A percentile compares a stretch with the other conserved stretches of the same genome.
phyloP scores from a whole-genome alignment of 2,329 filamentous ascomycete genomes.

The Didymella pomorum region DNA sequence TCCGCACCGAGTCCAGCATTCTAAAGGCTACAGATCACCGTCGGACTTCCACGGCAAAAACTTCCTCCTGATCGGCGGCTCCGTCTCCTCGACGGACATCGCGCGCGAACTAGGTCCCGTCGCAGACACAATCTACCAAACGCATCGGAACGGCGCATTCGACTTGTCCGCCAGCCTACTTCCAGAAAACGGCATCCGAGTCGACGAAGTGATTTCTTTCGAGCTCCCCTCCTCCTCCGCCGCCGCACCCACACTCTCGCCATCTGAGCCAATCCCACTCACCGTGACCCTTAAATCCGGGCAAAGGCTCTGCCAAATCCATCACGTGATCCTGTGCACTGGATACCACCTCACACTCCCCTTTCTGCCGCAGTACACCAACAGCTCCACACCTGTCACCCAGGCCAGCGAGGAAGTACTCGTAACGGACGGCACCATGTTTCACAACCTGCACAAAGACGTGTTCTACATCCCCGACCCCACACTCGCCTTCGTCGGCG shows the following conservation, averaged over 20 bases:
- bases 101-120: constrained; percentile 59
- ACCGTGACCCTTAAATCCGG: constrained; percentile 64
- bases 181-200: constrained; percentile 61
- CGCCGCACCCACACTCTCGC: constrained; percentile 3
- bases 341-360: constrained; percentile 74
- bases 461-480: constrained; percentile 76
- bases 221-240: constrained; percentile 26
- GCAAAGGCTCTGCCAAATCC: constrained; percentile 61
- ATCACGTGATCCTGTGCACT: constrained; percentile 70
- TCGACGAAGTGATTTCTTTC: constrained; percentile 63
- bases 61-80: constrained; percentile 64
- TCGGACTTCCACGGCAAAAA: constrained; percentile 63
- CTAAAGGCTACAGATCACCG: constrained; percentile 60
- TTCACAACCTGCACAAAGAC: constrained; percentile 74
- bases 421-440: constrained; percentile 69
- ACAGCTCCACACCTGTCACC: constrained; percentile 54
- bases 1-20: constrained; percentile 59
- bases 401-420: constrained; percentile 57
- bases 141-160: constrained; percentile 67
- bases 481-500: constrained; percentile 68
- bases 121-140: constrained; percentile 60
- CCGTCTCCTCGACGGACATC: constrained; percentile 64
- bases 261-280: constrained; percentile 57
- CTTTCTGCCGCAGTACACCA: constrained; percentile 64
- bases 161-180: constrained; percentile 65